phyloP scores from a whole-genome alignment of 176 grass and related monocot genomes.

The Musa itinerans region DNA sequence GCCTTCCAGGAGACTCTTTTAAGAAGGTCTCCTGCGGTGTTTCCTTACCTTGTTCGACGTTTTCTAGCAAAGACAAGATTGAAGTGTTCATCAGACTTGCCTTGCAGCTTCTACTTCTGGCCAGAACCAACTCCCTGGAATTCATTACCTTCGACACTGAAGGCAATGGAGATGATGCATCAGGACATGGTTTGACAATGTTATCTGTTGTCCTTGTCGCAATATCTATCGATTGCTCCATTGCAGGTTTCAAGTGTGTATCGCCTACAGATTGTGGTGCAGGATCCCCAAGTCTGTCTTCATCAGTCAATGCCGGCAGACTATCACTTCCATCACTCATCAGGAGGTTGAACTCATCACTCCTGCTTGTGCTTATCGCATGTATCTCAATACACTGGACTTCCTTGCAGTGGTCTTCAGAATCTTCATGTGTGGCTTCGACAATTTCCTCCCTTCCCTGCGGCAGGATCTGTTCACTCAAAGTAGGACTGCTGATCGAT shows the following conservation, averaged over 20 bases:
- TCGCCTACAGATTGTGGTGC: constrained; percentile 7
- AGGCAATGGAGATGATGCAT: constrained; percentile 29
- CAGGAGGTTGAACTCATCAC: constrained; percentile 33
- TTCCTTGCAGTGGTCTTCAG: constrained; percentile 56
- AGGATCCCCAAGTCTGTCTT: constrained; percentile 26
- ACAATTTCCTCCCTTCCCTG: constrained; percentile 8
- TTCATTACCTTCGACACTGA: constrained; percentile 37
- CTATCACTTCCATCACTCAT: constrained; percentile 23
- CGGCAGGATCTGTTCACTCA: constrained; percentile 6
- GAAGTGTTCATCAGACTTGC: constrained; percentile 66
- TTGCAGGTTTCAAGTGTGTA: background rate
- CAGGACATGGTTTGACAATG: constrained; percentile 15
- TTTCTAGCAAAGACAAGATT: constrained; percentile 30
- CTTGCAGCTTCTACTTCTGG: constrained; percentile 69
- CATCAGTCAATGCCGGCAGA: constrained; percentile 45
- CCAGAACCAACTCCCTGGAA: constrained; percentile 39
- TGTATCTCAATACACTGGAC: constrained; percentile 60
- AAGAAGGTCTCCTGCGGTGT: constrained; percentile 36
- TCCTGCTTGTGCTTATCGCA: constrained; percentile 28
- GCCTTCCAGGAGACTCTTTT: constrained; percentile 33
- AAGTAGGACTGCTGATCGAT: constrained; percentile 26
- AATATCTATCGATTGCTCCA: background rate
- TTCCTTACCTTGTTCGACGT: constrained; percentile 20
- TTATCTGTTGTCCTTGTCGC: constrained; percentile 10
- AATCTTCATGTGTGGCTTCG: constrained; percentile 16